These are phyloP conservation scores for Phytophthora sp. DNA, from an alignment of 352 stramenopile genomes.

Conservation along the genomic window DNA sequence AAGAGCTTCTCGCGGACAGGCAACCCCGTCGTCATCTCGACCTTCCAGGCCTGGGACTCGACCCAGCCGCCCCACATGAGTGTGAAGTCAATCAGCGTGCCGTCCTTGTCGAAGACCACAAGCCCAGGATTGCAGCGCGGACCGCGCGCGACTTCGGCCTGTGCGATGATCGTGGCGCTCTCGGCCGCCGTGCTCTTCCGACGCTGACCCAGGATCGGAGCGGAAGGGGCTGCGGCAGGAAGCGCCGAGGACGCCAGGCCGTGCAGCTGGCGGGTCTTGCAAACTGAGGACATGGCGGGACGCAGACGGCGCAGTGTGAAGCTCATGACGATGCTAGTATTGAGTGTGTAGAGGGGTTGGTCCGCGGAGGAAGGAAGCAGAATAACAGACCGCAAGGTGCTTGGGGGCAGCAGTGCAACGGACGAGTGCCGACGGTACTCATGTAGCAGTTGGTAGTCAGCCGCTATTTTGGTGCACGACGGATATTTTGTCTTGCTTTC, in stretches of 20 bases:
- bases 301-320: constrained; percentile 22
- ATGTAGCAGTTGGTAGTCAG: constrained; percentile 17
- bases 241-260: constrained; percentile 7
- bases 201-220: constrained; percentile 19
- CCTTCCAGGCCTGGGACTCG: constrained; percentile 82
- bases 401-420: no score
- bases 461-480: constrained; percentile 33
- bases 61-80: constrained; percentile 91
- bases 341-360: background rate
- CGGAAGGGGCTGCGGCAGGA: background rate
- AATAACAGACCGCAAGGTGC: constrained; percentile 16
- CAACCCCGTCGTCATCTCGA: constrained; percentile 84
- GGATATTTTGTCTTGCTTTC: constrained; percentile 24
- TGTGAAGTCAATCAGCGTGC: constrained; percentile 91
- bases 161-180: constrained; percentile 32
- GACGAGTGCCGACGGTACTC: constrained; percentile 6
- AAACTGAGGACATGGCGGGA: constrained; percentile 1
- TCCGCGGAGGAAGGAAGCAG: constrained; percentile 19
- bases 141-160: constrained; percentile 31
- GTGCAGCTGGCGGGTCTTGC: constrained; percentile 15
- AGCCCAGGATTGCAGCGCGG: constrained; percentile 66
- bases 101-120: constrained; percentile 91
- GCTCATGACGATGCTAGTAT: constrained; percentile 15
- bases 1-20: constrained; percentile 87
- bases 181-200: constrained; percentile 36